Conservation (phyloP, 495 filamentous ascomycete species). For the Ascobolus immersus region DNA sequence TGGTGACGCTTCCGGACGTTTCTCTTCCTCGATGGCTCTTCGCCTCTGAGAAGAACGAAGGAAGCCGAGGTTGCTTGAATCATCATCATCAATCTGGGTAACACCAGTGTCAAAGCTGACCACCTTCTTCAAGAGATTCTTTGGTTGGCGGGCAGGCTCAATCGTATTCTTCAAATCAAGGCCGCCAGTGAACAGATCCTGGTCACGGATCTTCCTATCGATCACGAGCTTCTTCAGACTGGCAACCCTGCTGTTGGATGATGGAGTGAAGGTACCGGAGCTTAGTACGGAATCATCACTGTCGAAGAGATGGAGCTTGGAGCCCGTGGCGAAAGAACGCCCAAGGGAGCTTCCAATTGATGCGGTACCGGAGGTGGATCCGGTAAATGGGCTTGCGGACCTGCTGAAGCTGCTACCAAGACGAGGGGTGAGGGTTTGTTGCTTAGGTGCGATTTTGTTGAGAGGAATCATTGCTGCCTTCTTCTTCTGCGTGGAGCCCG, state of each 20-base stretch:
- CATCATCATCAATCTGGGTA: constrained; percentile 18
- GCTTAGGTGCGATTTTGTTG: constrained; percentile 64
- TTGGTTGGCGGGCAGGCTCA: constrained; percentile 17
- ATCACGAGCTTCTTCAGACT: constrained; percentile 76
- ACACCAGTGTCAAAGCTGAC: constrained; percentile 64
- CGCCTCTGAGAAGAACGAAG: constrained; percentile 18
- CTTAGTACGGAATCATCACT: constrained; percentile 57
- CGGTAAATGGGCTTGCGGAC: constrained; percentile 12
- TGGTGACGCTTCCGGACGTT: constrained; percentile 25
- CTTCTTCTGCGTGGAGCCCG: constrained; percentile 44
- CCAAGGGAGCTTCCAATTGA: constrained; percentile 8
- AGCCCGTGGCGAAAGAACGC: constrained; percentile 29
- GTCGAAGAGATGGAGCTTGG: constrained; percentile 37
- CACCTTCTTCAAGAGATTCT: constrained; percentile 47
- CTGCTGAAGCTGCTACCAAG: constrained; percentile 29
- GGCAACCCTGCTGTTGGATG: constrained; percentile 31
- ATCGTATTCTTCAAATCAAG: constrained; percentile 36
- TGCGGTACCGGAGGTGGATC: constrained; percentile 9
- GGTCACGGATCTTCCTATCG: constrained; percentile 44
- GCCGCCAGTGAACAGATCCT: constrained; percentile 17
- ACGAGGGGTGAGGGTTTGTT: constrained; percentile 50
- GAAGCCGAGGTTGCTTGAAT: constrained; percentile 21
- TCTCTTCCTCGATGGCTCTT: constrained; percentile 17
- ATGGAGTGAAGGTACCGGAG: constrained; percentile 61
- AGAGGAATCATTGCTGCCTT: constrained; percentile 48